Percentiles rank a stretch among this genome's conserved stretches.
phyloP scores from a whole-genome alignment of 768 basidiomycete species.

The Mycena chlorophos region DNA sequence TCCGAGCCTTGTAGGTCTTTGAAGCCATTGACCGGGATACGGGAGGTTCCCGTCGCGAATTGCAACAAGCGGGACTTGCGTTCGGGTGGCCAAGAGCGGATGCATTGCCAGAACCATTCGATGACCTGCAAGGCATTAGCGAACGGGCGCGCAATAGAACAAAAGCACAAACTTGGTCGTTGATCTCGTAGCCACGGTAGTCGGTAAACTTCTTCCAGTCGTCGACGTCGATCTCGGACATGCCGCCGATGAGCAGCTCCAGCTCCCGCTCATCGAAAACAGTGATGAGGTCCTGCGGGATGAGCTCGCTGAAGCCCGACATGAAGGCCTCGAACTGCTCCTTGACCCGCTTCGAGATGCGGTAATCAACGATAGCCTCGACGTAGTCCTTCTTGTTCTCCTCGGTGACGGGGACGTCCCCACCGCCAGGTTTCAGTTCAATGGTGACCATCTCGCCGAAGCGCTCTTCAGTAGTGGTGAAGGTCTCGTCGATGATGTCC shows the following conservation, averaged over 20 bases:
- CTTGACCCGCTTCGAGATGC: constrained; percentile 94
- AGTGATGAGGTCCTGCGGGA: constrained; percentile 95
- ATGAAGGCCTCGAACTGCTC: constrained; percentile 99
- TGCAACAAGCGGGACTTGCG: constrained; percentile 95
- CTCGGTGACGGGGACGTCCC: constrained; percentile 84
- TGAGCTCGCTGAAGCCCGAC: constrained; percentile 99
- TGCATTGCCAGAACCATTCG: constrained; percentile 99
- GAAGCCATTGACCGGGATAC: constrained; percentile 98
- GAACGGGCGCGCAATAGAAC: not conserved
- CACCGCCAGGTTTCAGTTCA: constrained; percentile 88
- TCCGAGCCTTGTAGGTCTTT: constrained; percentile 98
- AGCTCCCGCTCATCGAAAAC: constrained; percentile 99
- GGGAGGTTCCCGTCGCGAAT: constrained; percentile 95
- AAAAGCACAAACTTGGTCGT: constrained; percentile 61
- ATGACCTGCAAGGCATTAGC: constrained; percentile 46
- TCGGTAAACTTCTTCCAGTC: constrained; percentile 99
- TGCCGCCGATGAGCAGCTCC: constrained; percentile 95
- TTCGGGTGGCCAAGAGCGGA: constrained; percentile 96
- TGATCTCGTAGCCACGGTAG: constrained; percentile 94
- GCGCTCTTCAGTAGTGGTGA: constrained; percentile 94
- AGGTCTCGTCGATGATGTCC: constrained; percentile 96
- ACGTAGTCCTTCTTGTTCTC: constrained; percentile 99
- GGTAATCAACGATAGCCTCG: constrained; percentile 91
- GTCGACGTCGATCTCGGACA: constrained; percentile 99
- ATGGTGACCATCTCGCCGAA: constrained; percentile 98